phyloP scores from a whole-genome alignment of 768 basidiomycete genomes.

The Multifurca ochricompacta region DNA sequence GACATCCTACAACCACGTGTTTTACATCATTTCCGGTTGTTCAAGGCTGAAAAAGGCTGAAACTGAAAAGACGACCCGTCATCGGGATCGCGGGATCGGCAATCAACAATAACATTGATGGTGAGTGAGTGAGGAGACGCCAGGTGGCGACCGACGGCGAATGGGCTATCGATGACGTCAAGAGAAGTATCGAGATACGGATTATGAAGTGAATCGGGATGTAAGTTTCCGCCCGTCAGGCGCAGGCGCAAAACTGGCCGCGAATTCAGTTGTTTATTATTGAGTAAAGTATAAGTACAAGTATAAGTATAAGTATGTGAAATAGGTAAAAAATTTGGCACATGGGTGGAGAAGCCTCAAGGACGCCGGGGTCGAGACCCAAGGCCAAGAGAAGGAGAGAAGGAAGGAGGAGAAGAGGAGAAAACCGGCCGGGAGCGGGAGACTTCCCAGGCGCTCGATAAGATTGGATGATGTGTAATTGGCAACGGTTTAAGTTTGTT shows the following conservation, averaged over 20 bases:
- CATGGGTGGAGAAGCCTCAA: slow-evolving; percentile 9
- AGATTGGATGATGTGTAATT: slow-evolving; percentile 14
- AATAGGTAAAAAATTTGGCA: not conserved
- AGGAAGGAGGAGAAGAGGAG: slow-evolving; percentile 4
- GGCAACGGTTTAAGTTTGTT: slow-evolving; percentile 8
- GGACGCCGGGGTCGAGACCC: slow-evolving; percentile 2
- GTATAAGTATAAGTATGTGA: too few relatives aligned
- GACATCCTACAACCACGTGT: not conserved
- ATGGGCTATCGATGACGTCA: slow-evolving; percentile 12
- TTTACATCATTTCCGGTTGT: too few relatives aligned
- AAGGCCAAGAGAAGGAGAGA: not conserved
- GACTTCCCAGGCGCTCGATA: slow-evolving; percentile 2
- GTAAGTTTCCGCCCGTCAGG: slow-evolving; percentile 13
- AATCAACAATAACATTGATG: not conserved
- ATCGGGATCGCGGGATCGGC: too few relatives aligned
- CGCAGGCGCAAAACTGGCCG: slow-evolving; percentile 7
- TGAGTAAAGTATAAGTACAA: too few relatives aligned
- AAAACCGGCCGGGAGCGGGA: too few relatives aligned
- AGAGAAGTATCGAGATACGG: slow-evolving; percentile 11
- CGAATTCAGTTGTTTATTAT: too few relatives aligned
- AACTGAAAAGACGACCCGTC: too few relatives aligned
- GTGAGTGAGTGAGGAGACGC: too few relatives aligned
- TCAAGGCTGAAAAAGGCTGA: too few relatives aligned
- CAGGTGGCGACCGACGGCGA: too few relatives aligned
- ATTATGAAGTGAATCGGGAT: slow-evolving; percentile 12